Conservation (phyloP, 1,284 basidiomycete species). For the Stygiomarasmius scandens region DNA sequence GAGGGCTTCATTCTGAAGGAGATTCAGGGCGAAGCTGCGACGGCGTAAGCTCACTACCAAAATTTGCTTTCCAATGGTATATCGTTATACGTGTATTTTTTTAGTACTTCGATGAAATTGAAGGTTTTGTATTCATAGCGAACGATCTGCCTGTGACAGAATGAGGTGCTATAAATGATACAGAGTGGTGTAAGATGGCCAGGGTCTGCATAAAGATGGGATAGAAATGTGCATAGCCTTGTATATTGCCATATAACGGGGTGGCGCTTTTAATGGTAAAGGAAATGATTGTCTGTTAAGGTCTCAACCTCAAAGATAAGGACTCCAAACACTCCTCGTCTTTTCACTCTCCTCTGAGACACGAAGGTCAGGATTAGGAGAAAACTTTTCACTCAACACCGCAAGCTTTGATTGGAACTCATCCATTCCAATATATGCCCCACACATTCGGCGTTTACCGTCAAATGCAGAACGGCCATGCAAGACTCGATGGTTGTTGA, state of each 20-base stretch:
- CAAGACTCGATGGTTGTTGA: conserved; percentile 94
- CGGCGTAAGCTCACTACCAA: not conserved
- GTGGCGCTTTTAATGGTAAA: too few relatives aligned
- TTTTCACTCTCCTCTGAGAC: not conserved
- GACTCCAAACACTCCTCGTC: conserved; percentile 1
- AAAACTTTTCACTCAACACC: conserved; percentile 65
- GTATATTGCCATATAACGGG: too few relatives aligned
- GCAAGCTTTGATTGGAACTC: conserved; percentile 82
- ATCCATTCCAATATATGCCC: conserved; percentile 92
- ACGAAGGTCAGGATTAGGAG: conserved; percentile 2
- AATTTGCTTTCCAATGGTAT: too few relatives aligned
- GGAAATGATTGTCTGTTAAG: not conserved
- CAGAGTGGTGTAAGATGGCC: too few relatives aligned
- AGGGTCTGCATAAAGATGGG: not conserved
- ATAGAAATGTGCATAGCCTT: not conserved
- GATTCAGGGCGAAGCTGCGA: conserved; percentile 42
- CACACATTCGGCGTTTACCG: conserved; percentile 91
- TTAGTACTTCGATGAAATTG: too few relatives aligned
- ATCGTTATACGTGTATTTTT: too few relatives aligned
- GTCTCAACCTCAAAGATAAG: not conserved
- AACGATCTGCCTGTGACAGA: too few relatives aligned
- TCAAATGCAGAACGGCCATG: conserved; percentile 91
- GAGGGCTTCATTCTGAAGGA: conserved; percentile 81
- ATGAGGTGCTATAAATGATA: too few relatives aligned
- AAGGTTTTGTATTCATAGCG: too few relatives aligned